These are phyloP conservation scores for Colletotrichum gloeosporioides DNA, from an alignment of 2,329 filamentous ascomycete genomes.

Conservation along the genomic window DNA sequence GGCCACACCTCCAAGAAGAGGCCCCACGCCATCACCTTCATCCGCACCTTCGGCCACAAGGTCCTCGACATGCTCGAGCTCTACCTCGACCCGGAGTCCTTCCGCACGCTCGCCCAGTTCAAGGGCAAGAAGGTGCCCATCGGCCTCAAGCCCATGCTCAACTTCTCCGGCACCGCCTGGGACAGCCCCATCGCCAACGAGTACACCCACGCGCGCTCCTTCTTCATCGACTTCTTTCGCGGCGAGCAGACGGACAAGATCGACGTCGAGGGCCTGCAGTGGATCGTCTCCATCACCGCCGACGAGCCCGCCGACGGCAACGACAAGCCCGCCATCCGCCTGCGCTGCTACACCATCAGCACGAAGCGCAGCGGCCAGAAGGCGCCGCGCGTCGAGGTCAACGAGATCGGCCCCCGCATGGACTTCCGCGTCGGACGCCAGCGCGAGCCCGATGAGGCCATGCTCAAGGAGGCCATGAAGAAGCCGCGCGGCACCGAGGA, in stretches of 20 bases:
- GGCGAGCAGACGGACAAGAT: slow-evolving; percentile 77
- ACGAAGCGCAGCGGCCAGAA: slow-evolving; percentile 88
- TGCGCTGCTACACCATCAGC: slow-evolving; percentile 84
- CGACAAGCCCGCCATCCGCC: slow-evolving; percentile 61
- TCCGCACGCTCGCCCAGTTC: slow-evolving; percentile 75
- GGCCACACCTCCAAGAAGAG: slow-evolving; percentile 91
- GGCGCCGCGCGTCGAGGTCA: slow-evolving; percentile 88
- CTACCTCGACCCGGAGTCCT: slow-evolving; percentile 76
- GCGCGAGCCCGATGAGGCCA: slow-evolving; percentile 76
- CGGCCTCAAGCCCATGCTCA: slow-evolving; percentile 85
- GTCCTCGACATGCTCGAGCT: slow-evolving; percentile 95
- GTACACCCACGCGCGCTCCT: slow-evolving; percentile 85
- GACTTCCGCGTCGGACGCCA: slow-evolving; percentile 87
- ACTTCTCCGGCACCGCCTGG: slow-evolving; percentile 90
- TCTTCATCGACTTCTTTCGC: slow-evolving; percentile 91
- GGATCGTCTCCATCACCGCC: slow-evolving; percentile 82
- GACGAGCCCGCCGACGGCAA: slow-evolving; percentile 60
- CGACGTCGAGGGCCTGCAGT: slow-evolving; percentile 94
- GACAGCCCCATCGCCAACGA: slow-evolving; percentile 80
- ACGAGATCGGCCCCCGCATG: slow-evolving; percentile 94
- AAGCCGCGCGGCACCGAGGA: slow-evolving; percentile 78
- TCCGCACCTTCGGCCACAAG: slow-evolving; percentile 84
- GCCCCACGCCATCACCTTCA: slow-evolving; percentile 86
- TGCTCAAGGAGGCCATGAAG: slow-evolving; percentile 91
- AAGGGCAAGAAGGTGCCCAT: slow-evolving; percentile 77